These are phyloP conservation scores for Medicago arabica DNA, from an alignment of 306 rosid species.

Conservation along the genomic window DNA sequence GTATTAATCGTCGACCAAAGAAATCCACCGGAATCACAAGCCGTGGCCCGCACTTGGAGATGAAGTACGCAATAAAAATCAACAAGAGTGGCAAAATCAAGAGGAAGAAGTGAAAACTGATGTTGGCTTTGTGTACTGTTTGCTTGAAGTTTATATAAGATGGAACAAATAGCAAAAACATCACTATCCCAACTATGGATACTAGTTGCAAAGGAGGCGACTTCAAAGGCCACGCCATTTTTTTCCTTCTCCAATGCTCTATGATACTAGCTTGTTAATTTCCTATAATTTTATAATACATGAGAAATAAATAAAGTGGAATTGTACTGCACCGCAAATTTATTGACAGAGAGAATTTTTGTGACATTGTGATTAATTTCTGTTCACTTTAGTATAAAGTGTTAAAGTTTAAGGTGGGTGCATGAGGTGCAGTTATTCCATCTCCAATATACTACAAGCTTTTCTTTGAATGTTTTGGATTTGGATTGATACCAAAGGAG, in stretches of 20 bases:
- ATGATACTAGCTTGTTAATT: neutral
- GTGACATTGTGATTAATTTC: neutral
- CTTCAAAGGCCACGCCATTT: constrained; percentile 66
- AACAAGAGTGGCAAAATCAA: constrained; percentile 56
- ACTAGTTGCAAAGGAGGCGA: constrained; percentile 69
- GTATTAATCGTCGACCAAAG: constrained; percentile 4
- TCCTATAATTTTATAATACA: constrained; percentile 18
- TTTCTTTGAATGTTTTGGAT: constrained; percentile 14
- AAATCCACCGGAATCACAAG: constrained; percentile 35
- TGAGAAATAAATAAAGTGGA: neutral
- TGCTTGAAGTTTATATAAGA: constrained; percentile 59
- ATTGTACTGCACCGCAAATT: constrained; percentile 5
- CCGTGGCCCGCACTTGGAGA: constrained; percentile 48
- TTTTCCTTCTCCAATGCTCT: neutral
- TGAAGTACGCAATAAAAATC: constrained; percentile 51
- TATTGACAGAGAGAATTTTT: neutral
- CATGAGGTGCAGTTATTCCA: constrained; percentile 32
- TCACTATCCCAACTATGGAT: constrained; percentile 54
- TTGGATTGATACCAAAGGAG: constrained; percentile 41
- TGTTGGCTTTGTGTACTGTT: constrained; percentile 48
- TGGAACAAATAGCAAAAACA: constrained; percentile 56
- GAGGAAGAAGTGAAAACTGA: constrained; percentile 52
- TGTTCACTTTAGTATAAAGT: constrained; percentile 43
- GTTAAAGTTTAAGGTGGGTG: neutral
- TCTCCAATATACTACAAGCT: constrained; percentile 2